Base-by-base conservation (phyloP, 2,329 filamentous ascomycete species). In the Clonostachys solani region DNA sequence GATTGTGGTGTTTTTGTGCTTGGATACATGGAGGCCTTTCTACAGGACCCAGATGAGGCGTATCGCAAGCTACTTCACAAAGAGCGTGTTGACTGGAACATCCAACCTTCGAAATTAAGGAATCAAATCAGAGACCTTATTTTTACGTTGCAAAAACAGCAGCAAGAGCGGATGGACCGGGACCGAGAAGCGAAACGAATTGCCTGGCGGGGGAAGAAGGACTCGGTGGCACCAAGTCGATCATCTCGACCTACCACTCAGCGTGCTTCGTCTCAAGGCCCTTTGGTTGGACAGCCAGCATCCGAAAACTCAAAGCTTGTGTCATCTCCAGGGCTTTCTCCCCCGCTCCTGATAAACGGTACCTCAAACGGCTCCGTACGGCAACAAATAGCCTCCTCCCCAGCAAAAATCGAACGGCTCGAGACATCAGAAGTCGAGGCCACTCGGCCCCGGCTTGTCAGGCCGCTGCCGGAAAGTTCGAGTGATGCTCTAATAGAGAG, bases 1-100 rank as follows among this genome's bases (percentile, higher is more conserved):
- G 94, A 99, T 61, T 99, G 94, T 58, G 94, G 94, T 9, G 71
- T 96, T 0, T 99, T 87, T 56, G 71, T 97, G 4, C 71, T 96
- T 5, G 87, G 85, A 3, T 99, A 97, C 58, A 75, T 95, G 46
- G 80, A 90, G 53, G 83, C 87, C 52, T 96, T 99, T 52, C 76
- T 95, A 15, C 75, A 81, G 45, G 70, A 89, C 49, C 92, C 92
- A 0, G 81, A 89, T 52, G 64, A 61, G 1, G 94, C 95, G 54
- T 74, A 88, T 15, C 68, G 69, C 17, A 84, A 80, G 50, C 69
- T 95, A 16, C 69, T 96, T 6, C 76, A 73, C 23, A 80, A 76
- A 38, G 77, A 87, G 54, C 44, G 58, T 5, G 62, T 70, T 3
- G 55, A 62, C 1, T 81, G 78, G 74, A 50, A 68, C 10, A 80